Conservation (phyloP, 441 rosid species). For the Sinapis alba region DNA sequence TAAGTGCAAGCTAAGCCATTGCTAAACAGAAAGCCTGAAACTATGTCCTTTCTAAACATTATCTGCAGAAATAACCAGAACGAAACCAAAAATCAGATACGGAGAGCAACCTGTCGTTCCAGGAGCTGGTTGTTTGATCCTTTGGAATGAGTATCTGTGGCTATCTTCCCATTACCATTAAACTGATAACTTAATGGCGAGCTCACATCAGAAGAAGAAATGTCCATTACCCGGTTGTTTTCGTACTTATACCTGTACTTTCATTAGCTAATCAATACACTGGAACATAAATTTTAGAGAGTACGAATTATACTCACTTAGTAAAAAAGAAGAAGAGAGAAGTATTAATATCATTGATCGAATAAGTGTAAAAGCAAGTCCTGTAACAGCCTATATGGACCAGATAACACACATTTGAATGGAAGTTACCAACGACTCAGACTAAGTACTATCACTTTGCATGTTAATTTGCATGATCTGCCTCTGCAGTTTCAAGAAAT, state of each 20-base stretch:
- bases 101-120: constrained; percentile 70
- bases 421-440: background rate
- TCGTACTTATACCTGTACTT: constrained; percentile 73
- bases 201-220: constrained; percentile 68
- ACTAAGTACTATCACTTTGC: constrained; percentile 4
- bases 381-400: background rate
- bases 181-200: constrained; percentile 73
- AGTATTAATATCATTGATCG: background rate
- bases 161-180: constrained; percentile 72
- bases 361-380: background rate
- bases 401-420: background rate
- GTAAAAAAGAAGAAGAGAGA: background rate
- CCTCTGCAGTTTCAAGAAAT: background rate
- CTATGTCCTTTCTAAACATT: background rate
- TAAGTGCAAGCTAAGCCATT: background rate
- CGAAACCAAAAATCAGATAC: constrained; percentile 26
- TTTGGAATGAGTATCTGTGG: constrained; percentile 60
- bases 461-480: background rate
- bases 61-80: background rate
- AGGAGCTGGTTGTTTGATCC: constrained; percentile 86
- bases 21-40: constrained; percentile 2
- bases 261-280: constrained; percentile 10
- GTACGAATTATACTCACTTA: background rate
- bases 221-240: constrained; percentile 79
- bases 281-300: background rate